A percentile compares a stretch with the other conserved stretches of the same genome.
Evolutionary conservation across 1,284 basidiomycete species (phyloP).

Genomic region (Austroboletus rostrupii): DNA sequence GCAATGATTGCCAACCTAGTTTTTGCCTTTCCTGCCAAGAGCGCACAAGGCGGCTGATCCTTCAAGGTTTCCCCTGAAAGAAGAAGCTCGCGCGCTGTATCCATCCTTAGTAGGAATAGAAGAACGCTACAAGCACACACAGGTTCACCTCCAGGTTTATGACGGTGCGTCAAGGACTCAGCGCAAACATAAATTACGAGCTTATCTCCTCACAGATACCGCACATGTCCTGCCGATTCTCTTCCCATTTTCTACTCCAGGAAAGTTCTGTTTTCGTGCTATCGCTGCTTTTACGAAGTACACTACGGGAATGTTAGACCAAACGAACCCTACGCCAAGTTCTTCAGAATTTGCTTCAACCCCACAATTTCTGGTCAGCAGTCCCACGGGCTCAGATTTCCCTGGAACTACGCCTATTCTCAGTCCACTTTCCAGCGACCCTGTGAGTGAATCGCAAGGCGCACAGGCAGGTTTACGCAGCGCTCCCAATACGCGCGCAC

Average conservation of each 20-base stretch:
- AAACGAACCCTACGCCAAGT: slow-evolving; percentile 9
- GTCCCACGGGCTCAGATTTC: slow-evolving; percentile 2
- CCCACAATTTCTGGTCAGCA: slow-evolving; percentile 1
- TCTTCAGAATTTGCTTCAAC: slow-evolving; percentile 8
- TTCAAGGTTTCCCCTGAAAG: slow-evolving; percentile 62
- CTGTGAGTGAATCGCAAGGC: background rate
- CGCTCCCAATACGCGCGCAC: background rate
- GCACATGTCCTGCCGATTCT: slow-evolving; percentile 76
- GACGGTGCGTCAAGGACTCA: slow-evolving; percentile 46
- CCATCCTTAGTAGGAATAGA: slow-evolving; percentile 68
- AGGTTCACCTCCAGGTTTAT: slow-evolving; percentile 89
- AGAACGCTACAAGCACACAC: slow-evolving; percentile 61
- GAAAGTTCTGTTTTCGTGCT: slow-evolving; percentile 72
- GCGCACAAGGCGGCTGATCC: slow-evolving; percentile 93
- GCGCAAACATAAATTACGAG: background rate
- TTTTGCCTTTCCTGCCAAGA: slow-evolving; percentile 37
- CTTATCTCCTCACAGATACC: slow-evolving; percentile 43
- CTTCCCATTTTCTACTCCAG: slow-evolving; percentile 81
- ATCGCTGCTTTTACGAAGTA: slow-evolving; percentile 66
- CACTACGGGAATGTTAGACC: slow-evolving; percentile 46
- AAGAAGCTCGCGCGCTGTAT: slow-evolving; percentile 59
- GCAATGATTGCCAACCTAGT: background rate
- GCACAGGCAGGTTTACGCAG: background rate
- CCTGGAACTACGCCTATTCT: background rate
- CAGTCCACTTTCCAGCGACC: slow-evolving; percentile 8